These are phyloP conservation scores for Litsea cubeba DNA, from an alignment of 164 flowering plant genomes.

Conservation along the genomic window DNA sequence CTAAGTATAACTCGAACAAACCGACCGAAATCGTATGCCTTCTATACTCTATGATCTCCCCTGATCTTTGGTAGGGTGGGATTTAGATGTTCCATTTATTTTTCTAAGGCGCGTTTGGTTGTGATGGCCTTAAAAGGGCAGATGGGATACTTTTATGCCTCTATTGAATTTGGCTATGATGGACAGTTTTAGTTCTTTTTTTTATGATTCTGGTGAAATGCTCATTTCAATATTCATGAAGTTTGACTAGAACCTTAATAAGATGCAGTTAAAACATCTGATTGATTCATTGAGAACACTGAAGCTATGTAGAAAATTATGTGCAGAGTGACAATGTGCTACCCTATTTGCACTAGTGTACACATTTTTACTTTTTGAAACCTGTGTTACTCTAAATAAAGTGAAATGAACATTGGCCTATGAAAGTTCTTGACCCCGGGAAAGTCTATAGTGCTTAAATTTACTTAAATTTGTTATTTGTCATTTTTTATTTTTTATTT, in stretches of 20 bases:
- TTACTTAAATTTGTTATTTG: too few relatives aligned
- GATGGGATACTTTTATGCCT: too few relatives aligned
- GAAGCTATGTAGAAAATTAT: background rate
- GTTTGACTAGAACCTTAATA: too few relatives aligned
- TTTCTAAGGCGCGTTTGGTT: background rate
- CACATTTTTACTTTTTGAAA: background rate
- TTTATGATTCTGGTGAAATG: too few relatives aligned
- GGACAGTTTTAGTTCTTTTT: too few relatives aligned
- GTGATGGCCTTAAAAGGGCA: background rate
- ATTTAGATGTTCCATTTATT: background rate
- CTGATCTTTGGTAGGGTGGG: background rate
- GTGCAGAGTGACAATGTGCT: background rate
- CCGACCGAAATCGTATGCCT: slow-evolving; percentile 90
- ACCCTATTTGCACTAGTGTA: background rate
- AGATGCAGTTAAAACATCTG: too few relatives aligned
- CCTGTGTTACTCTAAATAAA: background rate
- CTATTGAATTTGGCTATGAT: too few relatives aligned
- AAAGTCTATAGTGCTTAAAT: too few relatives aligned
- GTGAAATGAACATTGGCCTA: background rate
- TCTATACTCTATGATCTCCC: slow-evolving; percentile 5
- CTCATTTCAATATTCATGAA: too few relatives aligned
- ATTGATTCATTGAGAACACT: background rate
- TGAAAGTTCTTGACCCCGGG: too few relatives aligned
- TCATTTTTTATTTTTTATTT: too few relatives aligned
- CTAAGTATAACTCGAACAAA: slow-evolving; percentile 82